Evolutionary conservation across 2,329 filamentous ascomycete species (phyloP).

Genomic region (Colletotrichum orbiculare): DNA sequence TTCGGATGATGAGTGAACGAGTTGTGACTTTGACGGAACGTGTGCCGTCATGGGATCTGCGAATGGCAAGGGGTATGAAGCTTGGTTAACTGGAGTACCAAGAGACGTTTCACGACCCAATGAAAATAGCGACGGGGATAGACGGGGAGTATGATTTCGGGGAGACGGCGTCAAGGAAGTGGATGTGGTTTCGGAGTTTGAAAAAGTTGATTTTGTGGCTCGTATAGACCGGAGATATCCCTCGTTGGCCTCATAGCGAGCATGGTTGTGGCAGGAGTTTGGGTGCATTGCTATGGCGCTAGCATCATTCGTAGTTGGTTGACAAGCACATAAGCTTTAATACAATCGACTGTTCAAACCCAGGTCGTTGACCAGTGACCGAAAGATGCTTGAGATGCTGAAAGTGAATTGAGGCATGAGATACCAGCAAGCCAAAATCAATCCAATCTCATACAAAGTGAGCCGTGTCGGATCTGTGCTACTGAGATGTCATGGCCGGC

Average conservation of each 20-base stretch:
- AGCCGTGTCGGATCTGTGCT: background rate
- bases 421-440: background rate
- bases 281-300: conserved; percentile 21
- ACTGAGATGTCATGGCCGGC: background rate
- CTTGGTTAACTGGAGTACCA: conserved; percentile 8
- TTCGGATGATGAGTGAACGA: conserved; percentile 32
- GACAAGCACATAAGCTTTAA: conserved; percentile 20
- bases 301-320: background rate
- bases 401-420: background rate
- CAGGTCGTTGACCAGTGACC: too few relatives aligned
- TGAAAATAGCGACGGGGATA: conserved; percentile 22
- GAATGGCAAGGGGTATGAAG: conserved; percentile 6
- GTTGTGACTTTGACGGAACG: conserved; percentile 5
- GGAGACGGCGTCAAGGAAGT: conserved; percentile 14
- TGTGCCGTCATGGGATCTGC: conserved; percentile 11
- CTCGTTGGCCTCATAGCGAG: conserved; percentile 11
- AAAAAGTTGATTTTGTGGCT: conserved; percentile 6
- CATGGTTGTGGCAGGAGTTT: conserved; percentile 18
- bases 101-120: conserved; percentile 17
- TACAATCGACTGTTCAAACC: conserved; percentile 22
- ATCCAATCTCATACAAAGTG: background rate
- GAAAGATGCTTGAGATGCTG: background rate
- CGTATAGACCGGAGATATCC: conserved; percentile 30
- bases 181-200: conserved; percentile 2
- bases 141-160: conserved; percentile 28